Base-by-base conservation (phyloP, 1,139 yeast genomes). In the Geotrichum candidum region DNA sequence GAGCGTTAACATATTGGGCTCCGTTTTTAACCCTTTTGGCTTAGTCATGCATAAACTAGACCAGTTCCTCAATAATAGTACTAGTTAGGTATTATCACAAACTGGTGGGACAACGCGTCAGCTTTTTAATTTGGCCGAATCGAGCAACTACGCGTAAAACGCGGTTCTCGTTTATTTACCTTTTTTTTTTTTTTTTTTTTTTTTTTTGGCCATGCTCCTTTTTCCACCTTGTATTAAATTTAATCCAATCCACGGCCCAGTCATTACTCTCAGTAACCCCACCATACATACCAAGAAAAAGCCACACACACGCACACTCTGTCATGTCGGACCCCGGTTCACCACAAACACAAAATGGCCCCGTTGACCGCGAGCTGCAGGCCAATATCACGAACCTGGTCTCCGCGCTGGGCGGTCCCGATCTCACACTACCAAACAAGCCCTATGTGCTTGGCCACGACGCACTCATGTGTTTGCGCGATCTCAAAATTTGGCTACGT, bases 401-500 rank as follows among this genome's bases (percentile, higher is more conserved):
- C 3, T 82, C 94, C 1, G 94, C 96, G 0, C 77, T 90, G 1
- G 97, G 97, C 56, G 96, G 96, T 1, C 80, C 84, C 0, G 96
- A 90, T 72, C 80, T 84, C 60, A 74, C 87, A 0, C 65, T 72
- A 2, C 79, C 79, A 0, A 77, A 78, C 2, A 80, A 83, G 0
- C 85, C 87, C 0, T 94, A 94, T 70, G 84, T 83, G 66, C 79
- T 92, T 2, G 99, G 99, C 11, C 92, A 88, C 67, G 98, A 94
- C 71, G 97, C 97, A 1, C 76, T 89, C 64, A 92, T 92, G 0
- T 90, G 98, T 74, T 76, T 94, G 48, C 87, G 89, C 68, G 99
- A 94, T 75, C 75, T 94, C 65, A 90, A 90, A 72, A 80, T 88
- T 67, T 92, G 98, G 97, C 82, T 94, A 61, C 84, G 84, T 67